Conservation (phyloP, 2,329 filamentous ascomycete species). For the Fusarium aywerte region DNA sequence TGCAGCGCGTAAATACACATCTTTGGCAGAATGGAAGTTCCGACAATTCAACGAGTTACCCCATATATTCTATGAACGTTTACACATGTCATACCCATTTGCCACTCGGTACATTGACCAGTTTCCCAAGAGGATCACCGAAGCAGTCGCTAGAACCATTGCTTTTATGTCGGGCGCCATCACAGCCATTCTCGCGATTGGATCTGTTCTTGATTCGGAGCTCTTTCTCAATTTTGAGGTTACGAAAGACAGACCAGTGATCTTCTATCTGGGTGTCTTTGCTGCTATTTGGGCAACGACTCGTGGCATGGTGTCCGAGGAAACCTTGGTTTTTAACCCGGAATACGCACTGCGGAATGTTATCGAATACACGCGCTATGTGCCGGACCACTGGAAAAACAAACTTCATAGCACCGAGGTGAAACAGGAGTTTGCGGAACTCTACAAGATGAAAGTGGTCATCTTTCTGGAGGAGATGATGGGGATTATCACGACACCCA, state of each 20-base stretch:
- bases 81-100: slow-evolving; percentile 95
- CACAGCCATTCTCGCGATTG: slow-evolving; percentile 83
- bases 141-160: slow-evolving; percentile 84
- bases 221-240: slow-evolving; percentile 93
- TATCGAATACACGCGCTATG: slow-evolving; percentile 92
- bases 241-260: slow-evolving; percentile 84
- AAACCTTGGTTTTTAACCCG: slow-evolving; percentile 90
- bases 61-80: slow-evolving; percentile 88
- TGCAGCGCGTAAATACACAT: slow-evolving; percentile 86
- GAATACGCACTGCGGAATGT: slow-evolving; percentile 89
- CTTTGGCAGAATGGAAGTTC: slow-evolving; percentile 97
- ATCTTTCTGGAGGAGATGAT: slow-evolving; percentile 94
- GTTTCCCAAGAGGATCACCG: slow-evolving; percentile 94
- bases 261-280: slow-evolving; percentile 90
- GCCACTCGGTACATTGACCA: slow-evolving; percentile 93
- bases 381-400: slow-evolving; percentile 87
- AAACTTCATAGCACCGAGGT: slow-evolving; percentile 95
- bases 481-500: slow-evolving; percentile 90
- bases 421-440: slow-evolving; percentile 85
- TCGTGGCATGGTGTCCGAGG: slow-evolving; percentile 85
- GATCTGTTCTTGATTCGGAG: slow-evolving; percentile 89
- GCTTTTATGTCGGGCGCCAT: slow-evolving; percentile 89
- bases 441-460: slow-evolving; percentile 92
- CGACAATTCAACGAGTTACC: slow-evolving; percentile 97
- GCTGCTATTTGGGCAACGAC: slow-evolving; percentile 85